A percentile compares a stretch with the other conserved stretches of the same genome.
Evolutionary conservation across 2,329 filamentous ascomycete species (phyloP).

Genomic region (Colletotrichum acutatum): DNA sequence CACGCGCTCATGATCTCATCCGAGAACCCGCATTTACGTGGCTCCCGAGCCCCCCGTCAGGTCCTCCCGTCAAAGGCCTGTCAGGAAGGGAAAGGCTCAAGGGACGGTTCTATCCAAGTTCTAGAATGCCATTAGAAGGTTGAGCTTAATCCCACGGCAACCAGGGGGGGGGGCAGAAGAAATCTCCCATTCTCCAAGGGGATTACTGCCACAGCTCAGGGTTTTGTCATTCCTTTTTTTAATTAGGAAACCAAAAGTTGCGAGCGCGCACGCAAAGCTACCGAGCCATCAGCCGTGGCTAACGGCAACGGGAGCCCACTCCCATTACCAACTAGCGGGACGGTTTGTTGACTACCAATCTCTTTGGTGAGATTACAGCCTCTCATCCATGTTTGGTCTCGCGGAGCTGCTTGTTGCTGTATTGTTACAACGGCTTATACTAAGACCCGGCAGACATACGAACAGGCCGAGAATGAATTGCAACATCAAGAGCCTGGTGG

Average conservation of each 20-base stretch:
- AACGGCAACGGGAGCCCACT: not conserved
- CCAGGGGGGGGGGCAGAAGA: not conserved
- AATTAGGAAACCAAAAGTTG: not conserved
- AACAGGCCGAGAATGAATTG: too few relatives aligned
- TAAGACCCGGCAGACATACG: not conserved
- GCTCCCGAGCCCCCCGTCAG: not conserved
- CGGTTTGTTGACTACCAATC: too few relatives aligned
- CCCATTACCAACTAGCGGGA: not conserved
- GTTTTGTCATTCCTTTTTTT: not conserved
- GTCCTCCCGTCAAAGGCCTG: too few relatives aligned
- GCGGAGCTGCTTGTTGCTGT: not conserved
- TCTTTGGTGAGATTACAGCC: not conserved
- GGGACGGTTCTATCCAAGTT: not conserved
- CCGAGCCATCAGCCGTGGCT: not conserved
- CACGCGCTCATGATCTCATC: not conserved
- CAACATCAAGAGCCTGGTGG: too few relatives aligned
- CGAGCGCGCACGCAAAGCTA: not conserved
- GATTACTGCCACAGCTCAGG: not conserved
- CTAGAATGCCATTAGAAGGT: not conserved
- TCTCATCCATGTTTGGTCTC: not conserved
- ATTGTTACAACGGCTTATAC: not conserved
- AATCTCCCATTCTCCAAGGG: not conserved
- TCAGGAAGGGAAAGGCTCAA: not conserved
- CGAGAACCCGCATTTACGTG: not conserved
- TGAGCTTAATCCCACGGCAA: not conserved